phyloP scores from a whole-genome alignment of 2,329 filamentous ascomycete genomes.

The Acephala macrosclerotiorum region DNA sequence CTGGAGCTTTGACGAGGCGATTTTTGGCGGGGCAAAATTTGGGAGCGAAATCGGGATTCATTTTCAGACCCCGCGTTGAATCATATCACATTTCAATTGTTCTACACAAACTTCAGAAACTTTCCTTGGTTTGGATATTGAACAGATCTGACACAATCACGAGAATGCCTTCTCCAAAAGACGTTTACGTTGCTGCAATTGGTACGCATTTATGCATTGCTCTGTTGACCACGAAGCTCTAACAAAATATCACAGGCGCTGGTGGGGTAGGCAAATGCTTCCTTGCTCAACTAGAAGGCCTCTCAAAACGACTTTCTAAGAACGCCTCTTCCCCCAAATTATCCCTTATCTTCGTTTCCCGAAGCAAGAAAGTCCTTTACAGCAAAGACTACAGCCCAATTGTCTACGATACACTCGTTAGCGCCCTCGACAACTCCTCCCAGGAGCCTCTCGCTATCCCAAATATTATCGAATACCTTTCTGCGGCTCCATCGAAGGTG shows the following conservation, averaged over 20 bases:
- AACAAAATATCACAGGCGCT: slow-evolving; percentile 65
- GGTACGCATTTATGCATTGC: slow-evolving; percentile 41
- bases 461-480: slow-evolving; percentile 80
- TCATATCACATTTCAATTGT: not conserved
- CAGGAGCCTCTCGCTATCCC: slow-evolving; percentile 71
- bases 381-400: slow-evolving; percentile 75
- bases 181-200: slow-evolving; percentile 54
- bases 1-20: not conserved
- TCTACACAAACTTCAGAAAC: not conserved
- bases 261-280: slow-evolving; percentile 95
- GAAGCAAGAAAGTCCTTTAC: slow-evolving; percentile 84
- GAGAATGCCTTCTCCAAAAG: slow-evolving; percentile 42
- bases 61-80: slow-evolving; percentile 6
- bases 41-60: not conserved
- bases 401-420: slow-evolving; percentile 64
- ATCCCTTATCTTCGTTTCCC: slow-evolving; percentile 83
- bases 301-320: slow-evolving; percentile 70
- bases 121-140: not conserved
- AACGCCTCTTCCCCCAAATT: slow-evolving; percentile 57
- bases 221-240: slow-evolving; percentile 13
- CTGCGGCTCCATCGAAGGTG: slow-evolving; percentile 77
- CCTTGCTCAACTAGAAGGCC: slow-evolving; percentile 77
- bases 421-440: slow-evolving; percentile 68
- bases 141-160: not conserved
- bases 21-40: not conserved